A percentile compares a stretch with the other conserved stretches of the same genome.
Evolutionary conservation across 495 filamentous ascomycete genomes (phyloP).

Genomic region (Thozetella sp.): DNA sequence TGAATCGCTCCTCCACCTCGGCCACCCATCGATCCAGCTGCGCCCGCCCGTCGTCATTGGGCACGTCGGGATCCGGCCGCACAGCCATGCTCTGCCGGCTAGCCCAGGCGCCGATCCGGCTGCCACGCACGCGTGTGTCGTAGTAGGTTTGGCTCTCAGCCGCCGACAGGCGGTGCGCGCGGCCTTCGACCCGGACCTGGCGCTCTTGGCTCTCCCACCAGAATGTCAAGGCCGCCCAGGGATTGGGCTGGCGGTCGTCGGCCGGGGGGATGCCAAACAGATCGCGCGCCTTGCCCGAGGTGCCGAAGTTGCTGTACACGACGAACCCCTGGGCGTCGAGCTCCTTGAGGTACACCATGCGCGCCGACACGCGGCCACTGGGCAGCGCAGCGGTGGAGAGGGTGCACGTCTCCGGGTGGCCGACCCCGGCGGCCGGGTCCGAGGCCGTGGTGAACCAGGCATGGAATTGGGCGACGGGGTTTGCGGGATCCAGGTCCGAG

Average conservation of each 20-base stretch:
- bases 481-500: constrained; percentile 49
- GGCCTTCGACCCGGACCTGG: constrained; percentile 84
- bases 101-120: constrained; percentile 90
- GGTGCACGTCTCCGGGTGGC: constrained; percentile 75
- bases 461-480: constrained; percentile 82
- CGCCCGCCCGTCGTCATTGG: constrained; percentile 59
- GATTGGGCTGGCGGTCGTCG: constrained; percentile 49
- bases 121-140: constrained; percentile 77
- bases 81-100: constrained; percentile 82
- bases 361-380: constrained; percentile 79
- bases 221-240: constrained; percentile 72
- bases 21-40: constrained; percentile 68
- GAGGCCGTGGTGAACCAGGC: constrained; percentile 79
- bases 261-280: constrained; percentile 34
- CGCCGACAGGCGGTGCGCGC: constrained; percentile 61
- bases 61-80: constrained; percentile 35
- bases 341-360: constrained; percentile 91
- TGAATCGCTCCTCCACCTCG: constrained; percentile 73
- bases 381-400: constrained; percentile 87
- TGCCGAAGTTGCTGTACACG: constrained; percentile 91
- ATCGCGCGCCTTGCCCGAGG: constrained; percentile 68
- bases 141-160: constrained; percentile 89
- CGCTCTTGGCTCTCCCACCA: constrained; percentile 78
- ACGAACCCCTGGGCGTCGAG: constrained; percentile 81
- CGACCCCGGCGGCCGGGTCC: constrained; percentile 46